Conservation (phyloP, 148 eudicot genomes). For the Tetragonia tetragonoides region DNA sequence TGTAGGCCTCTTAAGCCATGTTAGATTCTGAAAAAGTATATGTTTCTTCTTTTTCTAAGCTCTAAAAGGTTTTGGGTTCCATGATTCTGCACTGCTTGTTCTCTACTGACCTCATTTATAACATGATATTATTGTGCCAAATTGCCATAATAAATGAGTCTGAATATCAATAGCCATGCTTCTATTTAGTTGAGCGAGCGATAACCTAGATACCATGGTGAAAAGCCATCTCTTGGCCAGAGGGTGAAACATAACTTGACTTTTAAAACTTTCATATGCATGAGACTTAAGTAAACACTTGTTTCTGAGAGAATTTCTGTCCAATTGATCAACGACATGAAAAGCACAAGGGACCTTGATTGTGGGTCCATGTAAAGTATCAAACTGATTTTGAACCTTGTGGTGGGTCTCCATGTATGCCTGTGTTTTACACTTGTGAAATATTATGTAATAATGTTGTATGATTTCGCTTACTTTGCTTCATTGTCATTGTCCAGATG, state of each 20-base stretch:
- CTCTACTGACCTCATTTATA: not conserved
- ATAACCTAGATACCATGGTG: too few species aligned
- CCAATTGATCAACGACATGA: not conserved
- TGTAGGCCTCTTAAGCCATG: not conserved
- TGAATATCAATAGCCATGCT: too few species aligned
- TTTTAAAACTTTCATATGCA: not conserved
- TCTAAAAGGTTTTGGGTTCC: too few species aligned
- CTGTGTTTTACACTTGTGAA: not conserved
- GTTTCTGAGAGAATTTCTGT: not conserved
- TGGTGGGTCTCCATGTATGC: not conserved
- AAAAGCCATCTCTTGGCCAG: too few species aligned
- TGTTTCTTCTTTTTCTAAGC: not conserved
- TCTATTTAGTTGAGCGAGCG: too few species aligned
- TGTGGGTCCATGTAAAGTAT: not conserved
- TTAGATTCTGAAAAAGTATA: not conserved
- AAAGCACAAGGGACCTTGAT: not conserved
- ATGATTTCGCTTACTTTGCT: slow-evolving; percentile 16
- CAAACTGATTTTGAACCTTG: not conserved
- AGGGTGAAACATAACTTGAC: not conserved
- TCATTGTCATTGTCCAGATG: slow-evolving; percentile 53
- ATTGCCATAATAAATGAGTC: too few species aligned
- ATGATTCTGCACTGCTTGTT: not conserved
- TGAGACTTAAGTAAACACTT: too few species aligned
- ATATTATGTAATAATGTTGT: not conserved
- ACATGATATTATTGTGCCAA: not conserved